Evolutionary conservation across 345 rosid species (phyloP).

Genomic region (Pistacia atlantica): DNA sequence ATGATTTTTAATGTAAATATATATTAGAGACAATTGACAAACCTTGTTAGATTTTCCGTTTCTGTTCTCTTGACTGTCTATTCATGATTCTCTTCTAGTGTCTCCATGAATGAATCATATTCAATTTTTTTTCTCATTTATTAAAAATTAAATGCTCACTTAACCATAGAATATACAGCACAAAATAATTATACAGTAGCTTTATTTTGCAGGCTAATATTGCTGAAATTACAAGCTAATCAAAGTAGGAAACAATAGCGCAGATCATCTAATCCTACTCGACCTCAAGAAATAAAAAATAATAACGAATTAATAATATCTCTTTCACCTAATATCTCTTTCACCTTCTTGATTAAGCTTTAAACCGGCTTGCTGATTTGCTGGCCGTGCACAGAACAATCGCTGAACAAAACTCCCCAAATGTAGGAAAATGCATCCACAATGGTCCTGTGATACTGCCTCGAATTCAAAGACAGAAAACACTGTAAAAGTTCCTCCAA

Average conservation of each 20-base stretch:
- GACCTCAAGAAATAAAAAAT: too few species aligned
- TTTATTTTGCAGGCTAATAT: background rate
- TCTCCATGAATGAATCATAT: too few species aligned
- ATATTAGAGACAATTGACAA: too few species aligned
- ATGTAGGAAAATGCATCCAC: constrained; percentile 56
- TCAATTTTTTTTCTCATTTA: background rate
- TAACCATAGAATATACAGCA: background rate
- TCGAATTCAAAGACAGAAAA: constrained; percentile 50
- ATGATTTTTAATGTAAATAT: too few species aligned
- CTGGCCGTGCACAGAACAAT: constrained; percentile 17
- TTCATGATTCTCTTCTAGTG: too few species aligned
- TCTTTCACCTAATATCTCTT: background rate
- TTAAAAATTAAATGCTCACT: background rate
- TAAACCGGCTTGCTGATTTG: background rate
- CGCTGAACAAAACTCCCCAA: constrained; percentile 52
- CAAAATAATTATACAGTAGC: background rate
- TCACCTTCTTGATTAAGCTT: background rate
- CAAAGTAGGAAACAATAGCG: too few species aligned
- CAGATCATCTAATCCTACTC: background rate
- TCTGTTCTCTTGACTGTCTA: too few species aligned
- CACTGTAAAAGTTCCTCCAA: constrained; percentile 59
- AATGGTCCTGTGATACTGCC: constrained; percentile 46
- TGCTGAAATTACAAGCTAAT: background rate
- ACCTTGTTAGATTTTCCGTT: too few species aligned
- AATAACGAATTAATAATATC: background rate